Evolutionary conservation across 2,329 filamentous ascomycete genomes (phyloP).

Genomic region (Trichophyton mentagrophytes): DNA sequence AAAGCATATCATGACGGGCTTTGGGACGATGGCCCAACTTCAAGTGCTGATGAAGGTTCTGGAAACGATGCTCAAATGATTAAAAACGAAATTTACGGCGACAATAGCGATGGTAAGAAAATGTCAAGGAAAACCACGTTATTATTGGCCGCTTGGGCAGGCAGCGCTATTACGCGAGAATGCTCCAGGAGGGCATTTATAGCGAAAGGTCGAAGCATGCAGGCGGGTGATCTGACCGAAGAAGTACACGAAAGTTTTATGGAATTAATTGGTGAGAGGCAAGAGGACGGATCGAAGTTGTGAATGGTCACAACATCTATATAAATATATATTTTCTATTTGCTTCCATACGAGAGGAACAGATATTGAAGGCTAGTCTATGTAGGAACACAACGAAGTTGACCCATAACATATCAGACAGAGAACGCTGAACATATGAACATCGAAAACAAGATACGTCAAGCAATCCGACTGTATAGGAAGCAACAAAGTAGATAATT

Average conservation of each 20-base stretch:
- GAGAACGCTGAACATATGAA: no score
- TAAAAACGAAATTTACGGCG: conserved; percentile 23
- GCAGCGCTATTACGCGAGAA: conserved; percentile 76
- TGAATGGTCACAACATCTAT: not conserved
- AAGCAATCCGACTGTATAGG: no score
- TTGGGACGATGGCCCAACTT: conserved; percentile 47
- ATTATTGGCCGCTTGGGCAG: conserved; percentile 70
- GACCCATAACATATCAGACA: no score
- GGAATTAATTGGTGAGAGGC: conserved; percentile 59
- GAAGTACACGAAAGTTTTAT: conserved; percentile 75
- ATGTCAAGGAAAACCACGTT: conserved; percentile 50
- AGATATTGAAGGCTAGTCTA: not conserved
- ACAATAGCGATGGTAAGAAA: conserved; percentile 36
- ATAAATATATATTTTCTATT: not conserved
- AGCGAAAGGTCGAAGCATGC: conserved; percentile 73
- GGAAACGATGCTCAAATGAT: conserved; percentile 29
- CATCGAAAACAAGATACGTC: no score
- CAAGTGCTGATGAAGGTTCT: conserved; percentile 10
- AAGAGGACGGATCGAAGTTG: conserved; percentile 33
- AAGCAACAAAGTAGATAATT: no score
- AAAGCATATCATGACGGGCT: conserved; percentile 72
- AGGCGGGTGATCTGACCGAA: conserved; percentile 85
- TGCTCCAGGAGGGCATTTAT: conserved; percentile 78
- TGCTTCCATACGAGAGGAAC: not conserved
- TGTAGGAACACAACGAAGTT: not conserved